phyloP scores from a whole-genome alignment of 2,329 filamentous ascomycete genomes.

The Bisporella sp. region DNA sequence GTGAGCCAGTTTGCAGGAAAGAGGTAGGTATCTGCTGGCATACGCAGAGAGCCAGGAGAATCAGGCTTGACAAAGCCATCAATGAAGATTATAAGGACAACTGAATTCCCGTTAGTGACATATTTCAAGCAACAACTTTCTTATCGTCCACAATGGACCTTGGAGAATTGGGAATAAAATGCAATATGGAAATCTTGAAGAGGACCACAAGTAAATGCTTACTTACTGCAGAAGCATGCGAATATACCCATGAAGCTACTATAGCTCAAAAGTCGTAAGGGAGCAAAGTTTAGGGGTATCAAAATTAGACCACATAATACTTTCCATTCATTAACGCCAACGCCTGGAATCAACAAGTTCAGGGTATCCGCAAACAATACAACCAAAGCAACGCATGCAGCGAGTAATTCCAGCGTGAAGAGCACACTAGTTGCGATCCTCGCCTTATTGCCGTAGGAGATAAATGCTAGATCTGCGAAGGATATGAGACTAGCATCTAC shows the following conservation, averaged over 20 bases:
- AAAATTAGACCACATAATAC: constrained; percentile 72
- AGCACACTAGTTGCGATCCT: constrained; percentile 76
- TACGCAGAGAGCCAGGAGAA: constrained; percentile 71
- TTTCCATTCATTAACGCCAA: constrained; percentile 73
- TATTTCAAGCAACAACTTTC: background rate
- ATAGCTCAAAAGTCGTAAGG: constrained; percentile 76
- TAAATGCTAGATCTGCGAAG: constrained; percentile 87
- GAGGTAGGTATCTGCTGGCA: constrained; percentile 73
- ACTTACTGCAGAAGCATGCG: constrained; percentile 79
- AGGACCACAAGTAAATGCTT: background rate
- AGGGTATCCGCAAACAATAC: constrained; percentile 93
- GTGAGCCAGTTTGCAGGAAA: constrained; percentile 81
- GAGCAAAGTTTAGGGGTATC: constrained; percentile 77
- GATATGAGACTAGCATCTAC: constrained; percentile 81
- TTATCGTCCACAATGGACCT: background rate
- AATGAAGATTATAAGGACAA: constrained; percentile 74
- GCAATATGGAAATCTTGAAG: no score
- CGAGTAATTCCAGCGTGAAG: constrained; percentile 82
- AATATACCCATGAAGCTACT: constrained; percentile 92
- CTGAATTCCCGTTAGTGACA: constrained; percentile 38
- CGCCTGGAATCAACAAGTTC: constrained; percentile 65
- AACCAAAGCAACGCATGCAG: constrained; percentile 81
- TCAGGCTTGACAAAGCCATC: constrained; percentile 82
- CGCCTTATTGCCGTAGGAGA: constrained; percentile 79
- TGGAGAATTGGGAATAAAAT: no score